Base-by-base conservation (phyloP, 495 filamentous ascomycete genomes). In the Geopyxis carbonaria region DNA sequence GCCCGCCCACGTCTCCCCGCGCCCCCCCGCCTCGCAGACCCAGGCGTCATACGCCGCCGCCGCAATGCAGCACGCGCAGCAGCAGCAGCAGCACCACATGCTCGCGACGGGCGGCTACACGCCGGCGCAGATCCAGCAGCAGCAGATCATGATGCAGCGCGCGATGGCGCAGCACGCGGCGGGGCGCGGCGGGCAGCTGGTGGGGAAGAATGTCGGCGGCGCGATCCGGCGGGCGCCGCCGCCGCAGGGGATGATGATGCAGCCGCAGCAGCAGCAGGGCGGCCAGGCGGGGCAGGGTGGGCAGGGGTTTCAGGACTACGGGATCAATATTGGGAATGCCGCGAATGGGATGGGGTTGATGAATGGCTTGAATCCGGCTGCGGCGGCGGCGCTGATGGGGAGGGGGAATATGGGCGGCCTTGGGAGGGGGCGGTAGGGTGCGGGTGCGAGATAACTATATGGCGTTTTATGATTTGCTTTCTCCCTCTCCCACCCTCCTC, bases 121-220 rank as follows among this genome's bases (percentile, higher is more conserved):
- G 11, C 25, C 8, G 25, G 25, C 8, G 8, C 13, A 15, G 28
- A 10, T 18, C 16, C 38, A 40, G 32, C 40, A 35, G 22, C 31
- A 37, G 22, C 32, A 28, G 1, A 11, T 29, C 15, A 13, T 25
- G 14, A 38, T 25, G 21, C 39, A 42, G 39, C 39, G 23, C 10
- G 33, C 29, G 18, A 44, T 48, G 10, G 47, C 47, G 19, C 47
- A 50, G 19, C 48, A 44, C 14, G 45, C 43, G 15, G 30, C 23
- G 19, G 21, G 35, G 8, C 42, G 38, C 9, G 49, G 40, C 24
- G 33, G 34, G 3, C 46, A 47, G 24, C 43, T 52, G 13, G 34
- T 43, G 29, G 45, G 38, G 27, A 47, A 47, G 35, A 47, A 48
- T 31, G 34, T 41, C 21, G 22, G n/a, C 28, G 50, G 50, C 4